Percentiles rank a stretch among this genome's conserved stretches.
These are phyloP conservation scores for Cetradonia linearis DNA, from an alignment of 495 filamentous ascomycete genomes.

Conservation along the genomic window DNA sequence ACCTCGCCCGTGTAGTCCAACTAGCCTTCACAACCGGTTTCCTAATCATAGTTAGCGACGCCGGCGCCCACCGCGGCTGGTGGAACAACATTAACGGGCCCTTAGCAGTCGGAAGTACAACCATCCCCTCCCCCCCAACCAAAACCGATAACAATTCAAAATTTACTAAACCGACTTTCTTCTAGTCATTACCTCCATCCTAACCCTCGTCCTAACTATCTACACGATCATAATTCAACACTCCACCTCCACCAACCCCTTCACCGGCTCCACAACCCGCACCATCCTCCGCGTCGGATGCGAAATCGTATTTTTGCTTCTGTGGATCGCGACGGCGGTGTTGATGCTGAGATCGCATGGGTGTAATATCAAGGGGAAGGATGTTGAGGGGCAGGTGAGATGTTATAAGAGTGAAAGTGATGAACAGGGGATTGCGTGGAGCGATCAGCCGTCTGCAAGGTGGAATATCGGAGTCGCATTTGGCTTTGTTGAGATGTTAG, in stretches of 20 bases:
- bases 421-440: neutral
- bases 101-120: conserved; percentile 21
- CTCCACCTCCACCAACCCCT: conserved; percentile 21
- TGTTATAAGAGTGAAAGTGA: neutral
- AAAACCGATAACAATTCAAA: too few species aligned
- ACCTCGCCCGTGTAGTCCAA: conserved; percentile 22
- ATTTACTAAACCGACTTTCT: too few species aligned
- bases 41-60: conserved; percentile 23
- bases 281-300: conserved; percentile 13
- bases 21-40: conserved; percentile 20
- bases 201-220: conserved; percentile 19
- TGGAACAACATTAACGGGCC: conserved; percentile 24
- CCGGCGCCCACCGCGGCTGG: conserved; percentile 24
- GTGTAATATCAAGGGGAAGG: neutral
- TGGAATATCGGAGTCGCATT: conserved; percentile 17
- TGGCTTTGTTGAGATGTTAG: conserved; percentile 21
- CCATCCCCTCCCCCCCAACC: neutral
- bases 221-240: conserved; percentile 20
- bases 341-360: conserved; percentile 21
- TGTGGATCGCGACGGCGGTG: conserved; percentile 22
- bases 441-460: conserved; percentile 14
- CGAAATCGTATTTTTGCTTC: conserved; percentile 21
- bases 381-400: neutral
- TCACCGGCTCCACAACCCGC: conserved; percentile 10
- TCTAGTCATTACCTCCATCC: conserved; percentile 23